A percentile compares a stretch with the other conserved stretches of the same genome.
These are phyloP conservation scores for Bipolaris oryzae DNA, from an alignment of 2,329 filamentous ascomycete genomes.

Conservation along the genomic window DNA sequence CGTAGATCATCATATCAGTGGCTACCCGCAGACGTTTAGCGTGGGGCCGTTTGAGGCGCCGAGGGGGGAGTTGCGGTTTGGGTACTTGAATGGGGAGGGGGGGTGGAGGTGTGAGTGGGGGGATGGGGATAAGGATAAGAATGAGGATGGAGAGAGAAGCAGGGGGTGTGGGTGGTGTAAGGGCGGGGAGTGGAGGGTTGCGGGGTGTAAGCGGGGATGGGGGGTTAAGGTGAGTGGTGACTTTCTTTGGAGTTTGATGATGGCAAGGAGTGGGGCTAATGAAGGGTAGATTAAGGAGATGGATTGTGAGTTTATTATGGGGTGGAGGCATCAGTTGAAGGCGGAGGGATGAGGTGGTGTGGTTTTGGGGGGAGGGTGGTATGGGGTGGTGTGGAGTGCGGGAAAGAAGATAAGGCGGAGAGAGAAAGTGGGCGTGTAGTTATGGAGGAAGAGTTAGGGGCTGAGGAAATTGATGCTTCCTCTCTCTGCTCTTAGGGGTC, in stretches of 20 bases:
- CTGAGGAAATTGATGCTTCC: too few species aligned
- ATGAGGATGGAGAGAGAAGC: too few species aligned
- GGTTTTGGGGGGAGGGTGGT: neutral
- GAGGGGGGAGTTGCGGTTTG: conserved; percentile 2
- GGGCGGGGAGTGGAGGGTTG: conserved; percentile 3
- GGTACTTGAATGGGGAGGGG: conserved; percentile 5
- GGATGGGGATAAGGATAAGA: conserved; percentile 13
- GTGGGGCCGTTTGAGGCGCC: conserved; percentile 14
- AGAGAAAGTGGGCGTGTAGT: too few species aligned
- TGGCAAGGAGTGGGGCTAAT: neutral
- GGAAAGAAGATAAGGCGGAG: neutral
- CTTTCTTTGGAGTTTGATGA: neutral
- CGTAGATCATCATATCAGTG: conserved; percentile 10
- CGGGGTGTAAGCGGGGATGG: conserved; percentile 3
- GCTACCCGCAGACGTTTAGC: neutral
- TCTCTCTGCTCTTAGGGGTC: too few species aligned
- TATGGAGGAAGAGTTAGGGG: too few species aligned
- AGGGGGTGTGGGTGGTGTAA: conserved; percentile 27
- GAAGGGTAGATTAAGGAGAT: conserved; percentile 11
- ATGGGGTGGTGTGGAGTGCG: neutral
- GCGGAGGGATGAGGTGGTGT: neutral
- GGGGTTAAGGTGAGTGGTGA: neutral
- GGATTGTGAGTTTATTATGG: conserved; percentile 23
- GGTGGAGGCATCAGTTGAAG: conserved; percentile 7
- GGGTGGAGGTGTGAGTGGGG: conserved; percentile 18